Evolutionary conservation across 352 stramenopile genomes (phyloP).

Genomic region (Globisporangium megalacanthum): DNA sequence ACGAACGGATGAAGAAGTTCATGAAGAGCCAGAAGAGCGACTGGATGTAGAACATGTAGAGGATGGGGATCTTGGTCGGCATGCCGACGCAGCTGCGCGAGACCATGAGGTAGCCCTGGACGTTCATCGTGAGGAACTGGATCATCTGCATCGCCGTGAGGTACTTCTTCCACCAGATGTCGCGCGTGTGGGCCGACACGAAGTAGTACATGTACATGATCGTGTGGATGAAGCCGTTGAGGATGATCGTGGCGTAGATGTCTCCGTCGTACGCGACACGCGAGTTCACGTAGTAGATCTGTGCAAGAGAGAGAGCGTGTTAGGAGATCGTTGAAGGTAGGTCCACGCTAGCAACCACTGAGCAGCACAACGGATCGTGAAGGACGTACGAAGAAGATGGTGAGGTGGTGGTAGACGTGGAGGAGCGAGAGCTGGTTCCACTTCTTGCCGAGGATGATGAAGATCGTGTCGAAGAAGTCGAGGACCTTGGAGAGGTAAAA

Average conservation of each 20-base stretch:
- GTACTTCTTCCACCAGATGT: conserved; percentile 98
- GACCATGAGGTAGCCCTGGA: conserved; percentile 69
- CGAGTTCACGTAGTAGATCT: conserved; percentile 95
- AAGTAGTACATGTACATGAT: conserved; percentile 99
- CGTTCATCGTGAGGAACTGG: conserved; percentile 90
- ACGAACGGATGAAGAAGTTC: conserved; percentile 96
- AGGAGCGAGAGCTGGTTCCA: conserved; percentile 97
- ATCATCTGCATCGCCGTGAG: conserved; percentile 95
- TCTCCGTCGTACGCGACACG: conserved; percentile 95
- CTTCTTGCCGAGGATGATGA: conserved; percentile 98
- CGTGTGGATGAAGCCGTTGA: conserved; percentile 98
- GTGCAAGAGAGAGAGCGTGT: conserved; percentile 3
- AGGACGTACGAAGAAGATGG: conserved; percentile 89
- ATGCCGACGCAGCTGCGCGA: conserved; percentile 88
- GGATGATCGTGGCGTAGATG: conserved; percentile 94
- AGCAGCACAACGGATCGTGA: too few species aligned
- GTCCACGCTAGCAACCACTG: too few species aligned
- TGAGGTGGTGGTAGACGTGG: conserved; percentile 98
- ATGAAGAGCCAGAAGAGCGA: conserved; percentile 94
- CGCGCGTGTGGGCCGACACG: conserved; percentile 94
- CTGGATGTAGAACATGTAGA: conserved; percentile 96
- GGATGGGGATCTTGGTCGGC: conserved; percentile 65
- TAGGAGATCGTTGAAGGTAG: too few species aligned
- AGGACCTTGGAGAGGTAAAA: conserved; percentile 98
- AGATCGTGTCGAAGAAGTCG: conserved; percentile 93